These are phyloP conservation scores for Mycena sp. DNA, from an alignment of 1,284 basidiomycete genomes.

Conservation along the genomic window DNA sequence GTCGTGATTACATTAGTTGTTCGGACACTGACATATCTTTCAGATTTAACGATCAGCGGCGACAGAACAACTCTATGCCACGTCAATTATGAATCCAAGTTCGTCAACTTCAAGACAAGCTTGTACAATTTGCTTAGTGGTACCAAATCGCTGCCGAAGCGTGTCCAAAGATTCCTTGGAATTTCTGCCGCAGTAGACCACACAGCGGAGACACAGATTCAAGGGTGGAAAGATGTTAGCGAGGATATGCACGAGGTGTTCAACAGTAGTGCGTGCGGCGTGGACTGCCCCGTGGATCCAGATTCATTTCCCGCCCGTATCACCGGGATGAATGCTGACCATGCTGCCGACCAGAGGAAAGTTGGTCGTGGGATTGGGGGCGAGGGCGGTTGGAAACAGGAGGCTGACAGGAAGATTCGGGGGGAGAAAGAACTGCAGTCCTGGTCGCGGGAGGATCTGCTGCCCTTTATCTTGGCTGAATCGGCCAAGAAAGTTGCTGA, in stretches of 20 bases:
- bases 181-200: slow-evolving; percentile 34
- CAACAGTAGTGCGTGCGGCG: slow-evolving; percentile 23
- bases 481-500: background rate
- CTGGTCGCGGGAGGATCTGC: background rate
- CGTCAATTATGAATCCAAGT: slow-evolving; percentile 30
- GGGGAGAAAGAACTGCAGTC: background rate
- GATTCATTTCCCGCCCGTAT: background rate
- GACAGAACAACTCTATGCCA: slow-evolving; percentile 37
- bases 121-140: slow-evolving; percentile 11
- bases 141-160: too few species aligned
- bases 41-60: slow-evolving; percentile 35
- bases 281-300: slow-evolving; percentile 13
- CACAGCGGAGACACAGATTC: slow-evolving; percentile 36
- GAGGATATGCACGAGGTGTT: slow-evolving; percentile 27
- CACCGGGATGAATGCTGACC: slow-evolving; percentile 30
- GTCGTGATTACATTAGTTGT: background rate
- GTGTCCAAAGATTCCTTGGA: slow-evolving; percentile 27
- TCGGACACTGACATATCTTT: background rate
- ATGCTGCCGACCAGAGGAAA: slow-evolving; percentile 6
- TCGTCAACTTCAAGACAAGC: background rate
- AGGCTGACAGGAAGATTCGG: background rate
- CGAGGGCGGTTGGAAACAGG: background rate
- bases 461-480: background rate
- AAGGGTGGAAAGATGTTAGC: slow-evolving; percentile 34
- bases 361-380: background rate